Evolutionary conservation across 139 green algal genomes (phyloP), one percentile per base, ranked within the genome.

Genomic region (Diplosphaera chodatii): DNA sequence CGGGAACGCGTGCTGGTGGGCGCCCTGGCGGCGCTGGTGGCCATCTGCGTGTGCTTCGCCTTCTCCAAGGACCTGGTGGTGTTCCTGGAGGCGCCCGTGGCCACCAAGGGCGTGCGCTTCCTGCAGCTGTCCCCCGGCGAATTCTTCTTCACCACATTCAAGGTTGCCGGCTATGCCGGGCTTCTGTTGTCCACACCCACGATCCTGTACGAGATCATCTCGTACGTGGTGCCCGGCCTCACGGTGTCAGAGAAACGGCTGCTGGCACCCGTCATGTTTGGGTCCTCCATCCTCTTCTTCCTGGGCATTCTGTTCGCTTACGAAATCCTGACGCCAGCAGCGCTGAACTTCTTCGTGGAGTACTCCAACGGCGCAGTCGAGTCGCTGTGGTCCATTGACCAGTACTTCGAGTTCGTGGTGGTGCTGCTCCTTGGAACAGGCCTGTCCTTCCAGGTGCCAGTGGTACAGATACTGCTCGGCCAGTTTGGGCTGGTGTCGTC

Each of bases 111-210:
- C 16, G 95, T 99, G 32, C 84, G 90, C 31, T 99, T 99, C 84
- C 84, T 99, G 77, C 94, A 98, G 81, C 90, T 99, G 4, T 97
- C 90, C 4, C 95, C 95, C 13, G 94, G 94, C 22, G 94, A 99
- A 76, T 99, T 96, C 77, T 97, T 99, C 84, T 99, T 99, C 86
- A 99, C 95, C n/a, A 98, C 95, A 0, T 80, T 99, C 69, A 98
- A 98, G 88, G 93, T 95, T 16, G 87, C 94, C 16, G 95, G 95
- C 32, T 99, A 99, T 80, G 80, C 86, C 0, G 95, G 95, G n/a
- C 75, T 99, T 15, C 85, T 99, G 30, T 63, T 98, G 27, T 82
- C 91, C 0, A 86, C 86, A 0, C 95, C 95, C 56, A 94, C 95
- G 2, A 85, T 99, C 21, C 72, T 99, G 55, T 99, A 99, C 80